Percentiles rank a stretch among this genome's conserved stretches.
phyloP scores from a whole-genome alignment of 2,329 filamentous ascomycete genomes.

The Aspergillus sp. region DNA sequence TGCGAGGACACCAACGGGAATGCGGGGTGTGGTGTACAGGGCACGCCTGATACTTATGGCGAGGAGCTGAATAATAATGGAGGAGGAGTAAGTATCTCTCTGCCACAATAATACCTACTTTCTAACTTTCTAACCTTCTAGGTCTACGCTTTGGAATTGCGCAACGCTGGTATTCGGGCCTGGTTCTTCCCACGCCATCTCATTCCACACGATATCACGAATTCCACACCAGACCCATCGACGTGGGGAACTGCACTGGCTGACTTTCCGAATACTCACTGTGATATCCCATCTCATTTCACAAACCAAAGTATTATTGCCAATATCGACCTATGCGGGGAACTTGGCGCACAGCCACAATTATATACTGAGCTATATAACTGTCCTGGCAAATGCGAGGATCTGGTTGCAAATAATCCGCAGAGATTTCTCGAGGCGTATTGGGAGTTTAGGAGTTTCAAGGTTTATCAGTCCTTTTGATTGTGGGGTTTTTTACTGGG shows the following conservation, averaged over 20 bases:
- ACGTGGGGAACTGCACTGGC: conserved; percentile 60
- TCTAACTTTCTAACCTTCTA: conserved; percentile 5
- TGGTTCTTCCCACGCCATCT: conserved; percentile 54
- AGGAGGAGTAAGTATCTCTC: conserved; percentile 42
- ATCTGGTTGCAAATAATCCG: conserved; percentile 56
- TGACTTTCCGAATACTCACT: conserved; percentile 61
- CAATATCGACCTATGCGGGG: conserved; percentile 63
- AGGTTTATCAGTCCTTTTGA: conserved; percentile 46
- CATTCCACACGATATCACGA: conserved; percentile 51
- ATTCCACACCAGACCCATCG: conserved; percentile 51
- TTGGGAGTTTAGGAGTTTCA: conserved; percentile 61
- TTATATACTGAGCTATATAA: conserved; percentile 29
- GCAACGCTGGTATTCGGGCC: conserved; percentile 56
- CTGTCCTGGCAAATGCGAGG: conserved; percentile 52
- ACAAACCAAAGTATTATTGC: conserved; percentile 61
- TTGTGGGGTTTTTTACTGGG: no score
- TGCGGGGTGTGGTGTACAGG: conserved; percentile 54
- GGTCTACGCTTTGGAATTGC: conserved; percentile 59
- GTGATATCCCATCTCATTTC: conserved; percentile 57
- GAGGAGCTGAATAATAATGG: conserved; percentile 48
- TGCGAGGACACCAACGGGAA: conserved; percentile 54
- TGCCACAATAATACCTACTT: background rate
- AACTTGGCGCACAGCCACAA: conserved; percentile 40
- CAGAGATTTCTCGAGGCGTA: conserved; percentile 55
- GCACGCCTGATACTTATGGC: conserved; percentile 45